A percentile compares a stretch with the other conserved stretches of the same genome.
Evolutionary conservation across 2,329 filamentous ascomycete genomes (phyloP).

Genomic region (Kalaharituber pfeilii): DNA sequence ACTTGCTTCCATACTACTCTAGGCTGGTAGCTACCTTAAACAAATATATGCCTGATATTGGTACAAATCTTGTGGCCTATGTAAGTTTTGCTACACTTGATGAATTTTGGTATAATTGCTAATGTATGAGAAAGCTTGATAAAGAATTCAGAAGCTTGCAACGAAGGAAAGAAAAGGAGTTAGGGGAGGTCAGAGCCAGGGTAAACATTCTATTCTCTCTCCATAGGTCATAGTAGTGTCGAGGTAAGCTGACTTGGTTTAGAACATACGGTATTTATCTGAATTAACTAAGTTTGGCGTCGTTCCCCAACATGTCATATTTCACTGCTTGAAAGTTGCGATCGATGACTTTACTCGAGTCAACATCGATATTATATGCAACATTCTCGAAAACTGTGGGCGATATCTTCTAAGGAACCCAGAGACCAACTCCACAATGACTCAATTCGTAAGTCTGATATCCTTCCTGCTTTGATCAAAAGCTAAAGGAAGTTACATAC

Average conservation of each 20-base stretch:
- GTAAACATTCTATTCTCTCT: neutral
- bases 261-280: slow-evolving; percentile 55
- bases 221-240: slow-evolving; percentile 58
- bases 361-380: slow-evolving; percentile 98
- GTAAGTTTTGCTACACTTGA: neutral
- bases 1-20: slow-evolving; percentile 81
- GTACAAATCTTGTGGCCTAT: slow-evolving; percentile 76
- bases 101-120: neutral
- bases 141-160: slow-evolving; percentile 94
- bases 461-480: neutral
- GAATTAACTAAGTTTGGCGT: slow-evolving; percentile 97
- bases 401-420: slow-evolving; percentile 83
- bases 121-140: slow-evolving; percentile 39
- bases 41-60: slow-evolving; percentile 86
- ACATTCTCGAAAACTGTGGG: slow-evolving; percentile 88
- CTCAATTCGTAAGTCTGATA: slow-evolving; percentile 42
- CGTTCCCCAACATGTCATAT: slow-evolving; percentile 95
- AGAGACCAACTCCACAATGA: slow-evolving; percentile 84
- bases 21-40: slow-evolving; percentile 82
- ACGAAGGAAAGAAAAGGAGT: slow-evolving; percentile 92
- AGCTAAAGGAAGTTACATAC: neutral
- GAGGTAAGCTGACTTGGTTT: neutral
- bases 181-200: slow-evolving; percentile 76
- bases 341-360: slow-evolving; percentile 94
- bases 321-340: slow-evolving; percentile 94